phyloP scores from a whole-genome alignment of 2,329 filamentous ascomycete genomes.

The Fusarium stilboides region DNA sequence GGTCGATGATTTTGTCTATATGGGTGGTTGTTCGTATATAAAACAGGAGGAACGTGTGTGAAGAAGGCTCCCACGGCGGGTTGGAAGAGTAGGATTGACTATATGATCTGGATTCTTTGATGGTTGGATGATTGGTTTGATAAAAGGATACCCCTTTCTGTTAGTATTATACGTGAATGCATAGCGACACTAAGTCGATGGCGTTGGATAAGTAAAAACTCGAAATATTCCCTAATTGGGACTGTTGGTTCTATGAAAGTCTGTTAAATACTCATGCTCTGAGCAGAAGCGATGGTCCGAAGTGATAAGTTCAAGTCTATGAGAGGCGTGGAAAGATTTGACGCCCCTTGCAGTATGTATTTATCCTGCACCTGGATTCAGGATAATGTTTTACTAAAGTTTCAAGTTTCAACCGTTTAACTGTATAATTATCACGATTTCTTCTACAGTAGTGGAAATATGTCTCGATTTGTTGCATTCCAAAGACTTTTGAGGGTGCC shows the following conservation, averaged over 20 bases:
- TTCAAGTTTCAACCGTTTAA: not conserved
- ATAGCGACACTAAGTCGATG: slow-evolving; percentile 36
- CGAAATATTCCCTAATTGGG: slow-evolving; percentile 5
- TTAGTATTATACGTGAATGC: slow-evolving; percentile 35
- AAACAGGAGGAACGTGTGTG: slow-evolving; percentile 3
- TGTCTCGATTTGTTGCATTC: not conserved
- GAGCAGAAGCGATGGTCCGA: not conserved
- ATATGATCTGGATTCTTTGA: slow-evolving; percentile 34
- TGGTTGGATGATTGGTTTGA: slow-evolving; percentile 42
- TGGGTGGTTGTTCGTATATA: slow-evolving; percentile 16
- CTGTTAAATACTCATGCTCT: not conserved
- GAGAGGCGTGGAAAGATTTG: no score
- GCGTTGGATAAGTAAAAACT: slow-evolving; percentile 41
- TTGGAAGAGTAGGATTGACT: slow-evolving; percentile 15
- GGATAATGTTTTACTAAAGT: not conserved
- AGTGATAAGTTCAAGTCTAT: not conserved
- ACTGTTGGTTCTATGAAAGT: not conserved
- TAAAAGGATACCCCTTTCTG: slow-evolving; percentile 49
- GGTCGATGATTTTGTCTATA: slow-evolving; percentile 26
- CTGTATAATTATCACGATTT: not conserved
- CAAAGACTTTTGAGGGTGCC: slow-evolving; percentile 6
- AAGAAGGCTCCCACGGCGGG: not conserved
- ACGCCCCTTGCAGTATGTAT: no score
- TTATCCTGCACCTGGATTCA: no score
- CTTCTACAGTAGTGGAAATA: not conserved